Percentiles rank a stretch among this genome's conserved stretches.
Evolutionary conservation across 768 basidiomycete species (phyloP).

Genomic region (Cystofilobasidium bisporidii): DNA sequence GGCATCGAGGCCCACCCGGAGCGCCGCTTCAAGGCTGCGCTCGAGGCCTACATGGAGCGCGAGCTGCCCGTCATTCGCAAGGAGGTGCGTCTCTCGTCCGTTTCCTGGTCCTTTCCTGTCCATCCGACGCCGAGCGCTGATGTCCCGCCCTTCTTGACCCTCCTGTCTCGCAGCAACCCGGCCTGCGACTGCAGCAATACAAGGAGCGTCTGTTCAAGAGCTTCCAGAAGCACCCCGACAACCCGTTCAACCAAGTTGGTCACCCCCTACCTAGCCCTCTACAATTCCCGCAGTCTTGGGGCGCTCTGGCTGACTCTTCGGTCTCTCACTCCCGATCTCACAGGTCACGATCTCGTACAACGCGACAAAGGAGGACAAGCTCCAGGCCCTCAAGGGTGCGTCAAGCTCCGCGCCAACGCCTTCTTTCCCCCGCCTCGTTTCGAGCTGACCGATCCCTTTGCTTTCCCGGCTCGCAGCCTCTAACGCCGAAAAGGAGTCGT

Average conservation of each 20-base stretch:
- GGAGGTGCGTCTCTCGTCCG: slow-evolving; percentile 45
- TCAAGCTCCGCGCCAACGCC: neutral
- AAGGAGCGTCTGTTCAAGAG: slow-evolving; percentile 85
- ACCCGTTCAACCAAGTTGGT: slow-evolving; percentile 59
- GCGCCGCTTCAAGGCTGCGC: slow-evolving; percentile 90
- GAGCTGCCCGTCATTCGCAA: slow-evolving; percentile 67
- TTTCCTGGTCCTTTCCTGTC: neutral
- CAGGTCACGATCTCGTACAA: slow-evolving; percentile 55
- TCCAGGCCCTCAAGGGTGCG: slow-evolving; percentile 56
- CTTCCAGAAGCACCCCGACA: slow-evolving; percentile 73
- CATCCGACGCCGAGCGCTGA: neutral
- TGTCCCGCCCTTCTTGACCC: neutral
- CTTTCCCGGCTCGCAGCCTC: too few species aligned
- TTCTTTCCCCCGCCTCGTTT: too few species aligned
- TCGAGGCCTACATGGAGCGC: slow-evolving; percentile 77
- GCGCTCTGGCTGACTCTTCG: too few species aligned
- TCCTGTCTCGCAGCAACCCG: slow-evolving; percentile 56
- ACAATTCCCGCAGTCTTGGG: too few species aligned
- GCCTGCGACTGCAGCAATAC: slow-evolving; percentile 82
- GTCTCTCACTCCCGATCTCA: neutral
- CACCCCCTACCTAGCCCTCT: slow-evolving; percentile 41
- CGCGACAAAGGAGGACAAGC: slow-evolving; percentile 74
- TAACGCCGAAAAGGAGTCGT: too few species aligned
- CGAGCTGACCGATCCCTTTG: too few species aligned
- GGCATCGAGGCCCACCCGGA: slow-evolving; percentile 39